Evolutionary conservation across 352 stramenopile genomes (phyloP).

Genomic region (Globisporangium acanthophoron): DNA sequence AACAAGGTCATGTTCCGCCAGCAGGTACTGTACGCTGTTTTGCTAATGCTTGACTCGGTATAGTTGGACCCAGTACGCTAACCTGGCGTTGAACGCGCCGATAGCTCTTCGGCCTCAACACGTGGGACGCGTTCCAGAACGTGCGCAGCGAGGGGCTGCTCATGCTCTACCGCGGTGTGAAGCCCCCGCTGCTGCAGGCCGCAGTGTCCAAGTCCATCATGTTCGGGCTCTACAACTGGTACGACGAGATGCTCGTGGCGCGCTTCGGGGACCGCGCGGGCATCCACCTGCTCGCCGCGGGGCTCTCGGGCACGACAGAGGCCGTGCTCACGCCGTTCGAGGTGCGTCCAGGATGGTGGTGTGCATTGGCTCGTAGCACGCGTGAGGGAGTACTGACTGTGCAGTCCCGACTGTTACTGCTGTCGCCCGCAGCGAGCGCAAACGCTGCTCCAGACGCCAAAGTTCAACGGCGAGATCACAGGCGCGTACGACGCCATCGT

Average conservation of each 20-base stretch:
- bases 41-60: too few relatives aligned
- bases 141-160: constrained; percentile 49
- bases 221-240: constrained; percentile 89
- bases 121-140: constrained; percentile 63
- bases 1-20: constrained; percentile 92
- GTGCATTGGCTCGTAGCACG: neutral
- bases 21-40: constrained; percentile 38
- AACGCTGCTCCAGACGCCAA: constrained; percentile 82
- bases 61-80: too few relatives aligned
- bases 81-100: too few relatives aligned
- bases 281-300: constrained; percentile 53
- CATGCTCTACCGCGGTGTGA: constrained; percentile 82
- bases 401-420: too few relatives aligned
- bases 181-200: constrained; percentile 77
- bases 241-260: constrained; percentile 50
- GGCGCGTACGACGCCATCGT: constrained; percentile 75
- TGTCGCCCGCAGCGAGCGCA: constrained; percentile 47
- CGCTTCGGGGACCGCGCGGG: constrained; percentile 45
- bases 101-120: constrained; percentile 66
- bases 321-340: constrained; percentile 83
- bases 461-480: constrained; percentile 78
- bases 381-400: neutral
- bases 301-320: constrained; percentile 75
- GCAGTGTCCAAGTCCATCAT: constrained; percentile 87
- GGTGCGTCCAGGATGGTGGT: constrained; percentile 20